Evolutionary conservation across 2,329 filamentous ascomycete species (phyloP), one percentile per base, ranked within the genome.

Genomic region (Aureobasidium sp.): DNA sequence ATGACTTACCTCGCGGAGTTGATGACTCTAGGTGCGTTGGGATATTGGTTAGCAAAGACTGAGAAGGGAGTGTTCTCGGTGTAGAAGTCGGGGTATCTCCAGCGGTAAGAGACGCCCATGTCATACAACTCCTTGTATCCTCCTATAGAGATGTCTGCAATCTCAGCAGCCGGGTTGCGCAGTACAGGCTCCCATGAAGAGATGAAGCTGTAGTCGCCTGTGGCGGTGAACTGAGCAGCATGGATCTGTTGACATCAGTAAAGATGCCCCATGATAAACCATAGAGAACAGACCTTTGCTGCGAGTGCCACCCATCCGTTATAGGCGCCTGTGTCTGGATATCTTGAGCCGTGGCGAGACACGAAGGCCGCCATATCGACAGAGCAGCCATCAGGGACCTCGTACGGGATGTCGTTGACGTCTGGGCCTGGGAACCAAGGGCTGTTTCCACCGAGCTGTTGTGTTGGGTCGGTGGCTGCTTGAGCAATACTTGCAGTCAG

Each of bases 21-120:
- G 12, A 87, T 74, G 0, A 86, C 84, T 6, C 84, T 80, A 6
- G 58, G 58, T 20, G 58, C 58, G 25, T 27, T 69, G 22, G 68
- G 70, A 70, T 88, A 88, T 67, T 85, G 82, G 69, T 88, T 89
- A 20, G 84, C 80, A 83, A 84, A 89, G 7, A 86, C 80, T 9
- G 80, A 75, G 67, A 87, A 87, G 1, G 76, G 74, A 0, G 73
- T 75, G 61, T 78, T 76, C 63, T 79, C 75, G 29, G 74, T 68
- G 64, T 80, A 80, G 20, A 87, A 76, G 41, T 80, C 71, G 0
- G 79, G 76, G 67, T 79, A 81, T 66, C 71, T 72, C 57, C 69
- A 68, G 57, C 72, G 69, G 56, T 84, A 75, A 3, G 74, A 74
- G 61, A 83, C 81, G 6, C 82, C 83, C 71, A 85, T 75, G 63